Conservation (phyloP, 768 basidiomycete species). For the Lactarius indigo region DNA sequence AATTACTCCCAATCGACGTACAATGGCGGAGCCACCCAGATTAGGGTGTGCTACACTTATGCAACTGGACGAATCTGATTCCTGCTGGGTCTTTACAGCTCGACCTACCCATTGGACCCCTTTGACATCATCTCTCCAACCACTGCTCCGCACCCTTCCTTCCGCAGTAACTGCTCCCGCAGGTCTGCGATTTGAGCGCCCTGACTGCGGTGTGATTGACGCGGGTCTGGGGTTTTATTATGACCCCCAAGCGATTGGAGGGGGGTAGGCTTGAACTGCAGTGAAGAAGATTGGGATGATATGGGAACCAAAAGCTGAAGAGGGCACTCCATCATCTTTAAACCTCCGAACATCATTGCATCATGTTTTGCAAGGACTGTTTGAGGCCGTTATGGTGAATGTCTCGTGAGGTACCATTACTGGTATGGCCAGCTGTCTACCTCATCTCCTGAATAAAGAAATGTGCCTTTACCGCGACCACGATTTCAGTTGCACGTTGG, state of each 20-base stretch:
- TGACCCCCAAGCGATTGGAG: constrained; percentile 54
- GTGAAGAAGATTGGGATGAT: constrained; percentile 69
- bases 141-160: constrained; percentile 67
- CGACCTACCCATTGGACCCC: constrained; percentile 32
- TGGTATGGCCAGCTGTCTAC: background rate
- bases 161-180: constrained; percentile 40
- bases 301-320: constrained; percentile 62
- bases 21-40: constrained; percentile 47
- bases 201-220: constrained; percentile 45
- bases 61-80: constrained; percentile 50
- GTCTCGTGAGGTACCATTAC: background rate
- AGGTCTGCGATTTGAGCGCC: constrained; percentile 67
- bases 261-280: constrained; percentile 57
- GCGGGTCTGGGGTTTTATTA: constrained; percentile 56
- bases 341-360: background rate
- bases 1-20: constrained; percentile 39
- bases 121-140: constrained; percentile 69
- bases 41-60: constrained; percentile 62
- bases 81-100: constrained; percentile 17
- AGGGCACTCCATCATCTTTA: background rate
- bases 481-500: background rate
- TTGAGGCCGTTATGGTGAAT: background rate
- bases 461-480: background rate
- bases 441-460: background rate
- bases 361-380: background rate